phyloP scores from a whole-genome alignment of 768 basidiomycete genomes.

The Mycena filopes region DNA sequence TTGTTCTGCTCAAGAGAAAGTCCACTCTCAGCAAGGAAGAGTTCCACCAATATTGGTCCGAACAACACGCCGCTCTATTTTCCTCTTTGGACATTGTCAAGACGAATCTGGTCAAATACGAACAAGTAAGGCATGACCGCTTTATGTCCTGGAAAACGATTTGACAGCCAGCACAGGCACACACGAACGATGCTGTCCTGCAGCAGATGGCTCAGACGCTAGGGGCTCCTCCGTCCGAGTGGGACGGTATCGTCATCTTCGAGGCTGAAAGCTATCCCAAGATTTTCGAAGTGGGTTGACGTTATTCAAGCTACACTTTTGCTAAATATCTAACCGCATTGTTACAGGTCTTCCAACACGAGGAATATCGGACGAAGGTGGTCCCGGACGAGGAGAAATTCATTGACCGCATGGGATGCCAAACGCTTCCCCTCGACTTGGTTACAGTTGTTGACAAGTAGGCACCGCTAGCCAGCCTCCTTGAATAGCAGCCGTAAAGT shows the following conservation, averaged over 20 bases:
- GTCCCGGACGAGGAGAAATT: constrained; percentile 1
- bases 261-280: constrained; percentile 21
- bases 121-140: constrained; percentile 40
- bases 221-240: constrained; percentile 1
- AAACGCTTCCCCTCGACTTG: constrained; percentile 11
- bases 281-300: constrained; percentile 12
- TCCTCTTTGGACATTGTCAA: constrained; percentile 44
- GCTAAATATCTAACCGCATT: neutral
- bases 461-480: too few relatives aligned
- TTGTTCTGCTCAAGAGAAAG: constrained; percentile 40
- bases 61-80: constrained; percentile 42
- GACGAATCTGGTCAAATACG: constrained; percentile 47
- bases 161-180: neutral
- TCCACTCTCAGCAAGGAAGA: constrained; percentile 41
- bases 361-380: neutral
- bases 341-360: too few relatives aligned
- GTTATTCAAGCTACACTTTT: too few relatives aligned
- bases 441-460: constrained; percentile 4
- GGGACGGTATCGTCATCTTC: constrained; percentile 22
- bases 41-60: constrained; percentile 44
- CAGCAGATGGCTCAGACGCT: neutral
- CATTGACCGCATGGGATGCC: neutral
- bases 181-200: neutral
- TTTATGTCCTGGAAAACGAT: neutral
- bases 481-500: too few relatives aligned